A percentile compares a stretch with the other conserved stretches of the same genome.
These are phyloP conservation scores for Detonula confervacea DNA, from an alignment of 352 stramenopile species.

Conservation along the genomic window DNA sequence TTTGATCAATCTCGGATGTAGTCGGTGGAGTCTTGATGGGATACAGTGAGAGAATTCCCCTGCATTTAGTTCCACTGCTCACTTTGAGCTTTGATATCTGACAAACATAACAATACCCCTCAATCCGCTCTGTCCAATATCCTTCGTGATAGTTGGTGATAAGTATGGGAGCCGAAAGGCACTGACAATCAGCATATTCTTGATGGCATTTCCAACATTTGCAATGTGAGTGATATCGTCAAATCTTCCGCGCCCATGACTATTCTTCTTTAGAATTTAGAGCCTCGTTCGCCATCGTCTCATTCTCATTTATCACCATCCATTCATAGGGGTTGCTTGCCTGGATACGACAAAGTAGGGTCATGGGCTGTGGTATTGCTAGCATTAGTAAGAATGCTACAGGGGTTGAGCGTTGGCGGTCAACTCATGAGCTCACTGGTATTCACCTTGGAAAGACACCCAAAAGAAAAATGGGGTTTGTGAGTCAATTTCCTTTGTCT, in stretches of 20 bases:
- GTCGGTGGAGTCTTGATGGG: slow-evolving; percentile 70
- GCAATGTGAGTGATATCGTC: slow-evolving; percentile 50
- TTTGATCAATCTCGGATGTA: too few species aligned
- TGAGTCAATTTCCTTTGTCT: too few species aligned
- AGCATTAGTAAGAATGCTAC: slow-evolving; percentile 67
- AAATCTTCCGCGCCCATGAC: too few species aligned
- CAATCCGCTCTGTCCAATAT: too few species aligned
- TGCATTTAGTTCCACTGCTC: too few species aligned
- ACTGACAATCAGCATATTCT: slow-evolving; percentile 72
- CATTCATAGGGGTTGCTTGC: slow-evolving; percentile 62
- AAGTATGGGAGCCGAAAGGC: slow-evolving; percentile 24
- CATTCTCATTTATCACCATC: too few species aligned
- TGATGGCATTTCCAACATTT: slow-evolving; percentile 82
- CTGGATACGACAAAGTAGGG: slow-evolving; percentile 69
- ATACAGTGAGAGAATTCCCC: too few species aligned
- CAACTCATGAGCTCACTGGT: slow-evolving; percentile 71
- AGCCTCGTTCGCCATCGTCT: too few species aligned
- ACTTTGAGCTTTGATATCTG: too few species aligned
- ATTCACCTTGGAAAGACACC: slow-evolving; percentile 72
- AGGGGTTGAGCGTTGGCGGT: slow-evolving; percentile 79
- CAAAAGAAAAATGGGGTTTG: slow-evolving; percentile 68
- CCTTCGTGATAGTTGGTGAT: too few species aligned
- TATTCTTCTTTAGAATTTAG: too few species aligned
- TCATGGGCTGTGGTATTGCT: slow-evolving; percentile 57
- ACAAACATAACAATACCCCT: too few species aligned